These are phyloP conservation scores for Davidsoniella neocaledoniae DNA, from an alignment of 2,329 filamentous ascomycete genomes.

Conservation along the genomic window DNA sequence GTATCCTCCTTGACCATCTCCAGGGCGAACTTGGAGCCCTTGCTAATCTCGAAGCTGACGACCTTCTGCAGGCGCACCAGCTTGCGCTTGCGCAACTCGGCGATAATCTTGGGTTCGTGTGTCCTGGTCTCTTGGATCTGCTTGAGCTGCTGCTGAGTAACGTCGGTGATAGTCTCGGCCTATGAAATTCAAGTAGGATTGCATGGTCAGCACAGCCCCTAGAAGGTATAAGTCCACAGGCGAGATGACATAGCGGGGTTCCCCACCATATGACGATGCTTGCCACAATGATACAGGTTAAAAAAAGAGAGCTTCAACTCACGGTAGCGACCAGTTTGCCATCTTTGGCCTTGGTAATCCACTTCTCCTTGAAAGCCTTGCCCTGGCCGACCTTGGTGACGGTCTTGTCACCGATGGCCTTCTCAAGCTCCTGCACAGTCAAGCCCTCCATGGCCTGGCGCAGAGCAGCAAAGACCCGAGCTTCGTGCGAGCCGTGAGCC, in stretches of 20 bases:
- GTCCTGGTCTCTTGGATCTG: constrained; percentile 54
- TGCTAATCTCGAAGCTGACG: constrained; percentile 66
- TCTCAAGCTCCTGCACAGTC: constrained; percentile 58
- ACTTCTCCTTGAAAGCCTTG: constrained; percentile 76
- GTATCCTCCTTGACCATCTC: constrained; percentile 89
- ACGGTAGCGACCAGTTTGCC: constrained; percentile 38
- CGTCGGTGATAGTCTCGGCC: constrained; percentile 63
- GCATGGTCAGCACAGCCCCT: not conserved
- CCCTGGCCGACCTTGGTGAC: constrained; percentile 76
- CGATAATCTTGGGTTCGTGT: constrained; percentile 58
- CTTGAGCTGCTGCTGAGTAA: constrained; percentile 58
- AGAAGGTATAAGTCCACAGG: not conserved
- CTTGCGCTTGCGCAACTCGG: constrained; percentile 84
- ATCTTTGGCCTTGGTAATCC: constrained; percentile 46
- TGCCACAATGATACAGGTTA: not conserved
- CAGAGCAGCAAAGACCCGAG: constrained; percentile 63
- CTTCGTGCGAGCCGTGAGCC: constrained; percentile 63
- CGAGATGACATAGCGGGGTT: not conserved
- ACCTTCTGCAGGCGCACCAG: constrained; percentile 70
- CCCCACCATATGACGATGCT: not conserved
- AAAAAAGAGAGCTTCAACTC: constrained; percentile 15
- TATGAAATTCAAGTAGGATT: constrained; percentile 15
- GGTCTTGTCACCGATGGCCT: constrained; percentile 53
- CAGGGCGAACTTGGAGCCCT: constrained; percentile 75
- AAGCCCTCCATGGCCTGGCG: constrained; percentile 59